These are phyloP conservation scores for Fusarium mangiferae DNA, from an alignment of 2,329 filamentous ascomycete species.

Conservation along the genomic window DNA sequence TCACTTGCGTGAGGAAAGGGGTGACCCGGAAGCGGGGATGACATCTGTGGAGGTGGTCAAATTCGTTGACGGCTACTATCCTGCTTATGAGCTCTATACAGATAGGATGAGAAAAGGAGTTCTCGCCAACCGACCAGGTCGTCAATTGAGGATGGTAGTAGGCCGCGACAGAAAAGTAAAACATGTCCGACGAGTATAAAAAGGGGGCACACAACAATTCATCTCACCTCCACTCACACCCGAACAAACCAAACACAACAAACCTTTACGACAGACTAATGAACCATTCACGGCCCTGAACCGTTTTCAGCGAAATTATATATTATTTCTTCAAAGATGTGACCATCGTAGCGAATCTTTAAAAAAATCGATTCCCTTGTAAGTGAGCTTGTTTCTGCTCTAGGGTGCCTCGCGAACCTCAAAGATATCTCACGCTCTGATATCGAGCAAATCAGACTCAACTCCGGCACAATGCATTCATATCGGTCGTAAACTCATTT, in stretches of 20 bases:
- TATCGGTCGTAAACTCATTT: slow-evolving; percentile 37
- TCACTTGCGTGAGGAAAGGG: slow-evolving; percentile 71
- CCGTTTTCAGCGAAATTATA: slow-evolving; percentile 20
- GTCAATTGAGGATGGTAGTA: slow-evolving; percentile 71
- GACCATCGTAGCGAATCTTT: slow-evolving; percentile 26
- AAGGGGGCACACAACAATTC: neutral
- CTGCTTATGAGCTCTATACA: slow-evolving; percentile 76
- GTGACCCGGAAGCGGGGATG: slow-evolving; percentile 74
- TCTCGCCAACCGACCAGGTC: slow-evolving; percentile 59
- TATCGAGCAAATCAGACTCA: slow-evolving; percentile 34
- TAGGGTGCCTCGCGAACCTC: slow-evolving; percentile 27
- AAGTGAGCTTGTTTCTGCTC: slow-evolving; percentile 25
- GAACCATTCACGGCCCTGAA: slow-evolving; percentile 32
- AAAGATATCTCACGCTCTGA: slow-evolving; percentile 21
- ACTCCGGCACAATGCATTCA: slow-evolving; percentile 44
- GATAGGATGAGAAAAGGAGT: slow-evolving; percentile 68
- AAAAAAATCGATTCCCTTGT: slow-evolving; percentile 6
- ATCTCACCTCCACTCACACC: neutral
- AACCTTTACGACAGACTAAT: slow-evolving; percentile 31
- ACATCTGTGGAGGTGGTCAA: slow-evolving; percentile 79
- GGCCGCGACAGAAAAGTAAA: slow-evolving; percentile 69
- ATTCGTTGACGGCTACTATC: slow-evolving; percentile 78
- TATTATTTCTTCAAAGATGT: slow-evolving; percentile 10
- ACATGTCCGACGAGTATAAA: slow-evolving; percentile 61
- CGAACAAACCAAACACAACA: neutral